Percentiles rank a stretch among this genome's conserved stretches.
Evolutionary conservation across 1,139 yeast genomes (phyloP).

Genomic region (Pichia sp.): DNA sequence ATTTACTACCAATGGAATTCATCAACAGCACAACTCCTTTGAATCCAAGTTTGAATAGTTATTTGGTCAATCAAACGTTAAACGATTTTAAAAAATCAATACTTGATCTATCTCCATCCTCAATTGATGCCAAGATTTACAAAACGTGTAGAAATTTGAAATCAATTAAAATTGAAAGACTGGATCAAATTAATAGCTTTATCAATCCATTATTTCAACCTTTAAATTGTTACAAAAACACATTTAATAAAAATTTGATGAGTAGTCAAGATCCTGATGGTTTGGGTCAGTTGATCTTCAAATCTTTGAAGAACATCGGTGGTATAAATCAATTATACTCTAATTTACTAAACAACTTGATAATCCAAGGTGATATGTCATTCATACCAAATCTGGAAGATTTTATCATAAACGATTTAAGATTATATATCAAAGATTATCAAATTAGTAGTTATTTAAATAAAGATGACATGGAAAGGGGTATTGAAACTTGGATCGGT

Average conservation of each 20-base stretch:
- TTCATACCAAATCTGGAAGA: slow-evolving; percentile 55
- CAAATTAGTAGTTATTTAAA: slow-evolving; percentile 35
- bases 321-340: slow-evolving; percentile 34
- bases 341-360: slow-evolving; percentile 47
- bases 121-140: slow-evolving; percentile 32
- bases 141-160: slow-evolving; percentile 44
- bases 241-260: slow-evolving; percentile 21
- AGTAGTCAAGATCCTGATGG: slow-evolving; percentile 36
- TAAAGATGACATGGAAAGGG: slow-evolving; percentile 40
- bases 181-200: slow-evolving; percentile 37
- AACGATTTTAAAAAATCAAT: slow-evolving; percentile 45
- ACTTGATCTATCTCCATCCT: slow-evolving; percentile 29
- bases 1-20: slow-evolving; percentile 27
- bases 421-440: slow-evolving; percentile 45
- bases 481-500: slow-evolving; percentile 58
- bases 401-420: slow-evolving; percentile 54
- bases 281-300: slow-evolving; percentile 39
- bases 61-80: slow-evolving; percentile 37
- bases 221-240: slow-evolving; percentile 32
- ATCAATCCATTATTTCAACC: slow-evolving; percentile 56
- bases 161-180: slow-evolving; percentile 33
- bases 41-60: slow-evolving; percentile 43
- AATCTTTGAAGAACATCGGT: slow-evolving; percentile 38
- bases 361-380: slow-evolving; percentile 63
- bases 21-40: slow-evolving; percentile 21